Evolutionary conservation across 2,329 filamentous ascomycete species (phyloP).

Genomic region (Herpotrichia juniperi): DNA sequence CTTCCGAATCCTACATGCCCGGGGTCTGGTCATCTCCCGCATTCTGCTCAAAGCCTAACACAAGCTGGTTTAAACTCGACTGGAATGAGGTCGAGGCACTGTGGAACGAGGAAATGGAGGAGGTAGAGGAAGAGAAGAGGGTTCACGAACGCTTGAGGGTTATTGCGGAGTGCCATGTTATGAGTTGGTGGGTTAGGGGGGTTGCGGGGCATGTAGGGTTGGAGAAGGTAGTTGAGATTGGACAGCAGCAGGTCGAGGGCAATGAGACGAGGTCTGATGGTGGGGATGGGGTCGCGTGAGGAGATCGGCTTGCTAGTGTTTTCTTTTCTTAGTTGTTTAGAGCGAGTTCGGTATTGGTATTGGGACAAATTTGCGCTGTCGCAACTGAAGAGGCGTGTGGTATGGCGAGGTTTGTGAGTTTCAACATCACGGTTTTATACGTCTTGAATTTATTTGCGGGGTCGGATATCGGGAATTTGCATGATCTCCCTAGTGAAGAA

Average conservation of each 20-base stretch:
- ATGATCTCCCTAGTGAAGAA: no score
- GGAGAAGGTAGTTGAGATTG: neutral
- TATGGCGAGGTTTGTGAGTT: no score
- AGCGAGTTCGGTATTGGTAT: no score
- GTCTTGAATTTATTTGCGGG: no score
- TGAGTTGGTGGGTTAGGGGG: slow-evolving; percentile 1
- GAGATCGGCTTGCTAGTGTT: neutral
- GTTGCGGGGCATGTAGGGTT: neutral
- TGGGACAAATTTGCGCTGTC: no score
- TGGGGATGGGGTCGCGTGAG: neutral
- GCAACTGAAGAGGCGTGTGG: no score
- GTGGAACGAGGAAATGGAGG: slow-evolving; percentile 2
- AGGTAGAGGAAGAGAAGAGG: slow-evolving; percentile 7
- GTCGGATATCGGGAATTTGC: no score
- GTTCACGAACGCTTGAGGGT: slow-evolving; percentile 7
- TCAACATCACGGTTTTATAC: no score
- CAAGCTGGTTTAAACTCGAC: slow-evolving; percentile 9
- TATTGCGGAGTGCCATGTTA: neutral
- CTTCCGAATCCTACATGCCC: slow-evolving; percentile 1
- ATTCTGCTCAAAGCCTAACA: slow-evolving; percentile 13
- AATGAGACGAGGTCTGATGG: neutral
- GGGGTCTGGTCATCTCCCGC: slow-evolving; percentile 17
- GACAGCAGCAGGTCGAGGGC: neutral
- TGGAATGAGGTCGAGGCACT: slow-evolving; percentile 3
- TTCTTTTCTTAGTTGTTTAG: neutral